These are phyloP conservation scores for Gentiana dahurica DNA, from an alignment of 257 asterid genomes.

Conservation along the genomic window DNA sequence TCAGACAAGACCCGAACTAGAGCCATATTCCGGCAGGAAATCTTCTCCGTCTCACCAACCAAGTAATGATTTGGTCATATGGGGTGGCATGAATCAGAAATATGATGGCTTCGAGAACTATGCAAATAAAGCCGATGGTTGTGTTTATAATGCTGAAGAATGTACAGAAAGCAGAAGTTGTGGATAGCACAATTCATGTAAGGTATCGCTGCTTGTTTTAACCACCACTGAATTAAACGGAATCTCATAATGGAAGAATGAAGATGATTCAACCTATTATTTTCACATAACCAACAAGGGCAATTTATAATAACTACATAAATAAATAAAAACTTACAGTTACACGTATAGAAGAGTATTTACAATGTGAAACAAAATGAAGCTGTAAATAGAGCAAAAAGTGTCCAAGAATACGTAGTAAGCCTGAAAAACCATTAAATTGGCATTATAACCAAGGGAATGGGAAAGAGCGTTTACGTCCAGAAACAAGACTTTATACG, in stretches of 20 bases:
- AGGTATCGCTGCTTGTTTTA: too few species aligned
- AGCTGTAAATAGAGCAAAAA: slow-evolving; percentile 48
- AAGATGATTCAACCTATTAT: too few species aligned
- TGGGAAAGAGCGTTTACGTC: neutral
- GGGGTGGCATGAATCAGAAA: slow-evolving; percentile 75
- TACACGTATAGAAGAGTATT: too few species aligned
- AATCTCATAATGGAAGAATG: too few species aligned
- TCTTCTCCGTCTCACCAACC: slow-evolving; percentile 64
- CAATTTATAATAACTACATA: too few species aligned
- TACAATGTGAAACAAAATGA: slow-evolving; percentile 19
- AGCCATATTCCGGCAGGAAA: slow-evolving; percentile 88
- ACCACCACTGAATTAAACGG: too few species aligned
- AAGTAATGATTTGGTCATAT: slow-evolving; percentile 48
- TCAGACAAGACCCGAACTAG: slow-evolving; percentile 34
- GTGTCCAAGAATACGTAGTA: slow-evolving; percentile 42
- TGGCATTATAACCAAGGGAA: slow-evolving; percentile 14
- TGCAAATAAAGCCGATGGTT: slow-evolving; percentile 44
- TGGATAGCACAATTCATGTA: slow-evolving; percentile 42
- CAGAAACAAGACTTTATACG: slow-evolving; percentile 7
- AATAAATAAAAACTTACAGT: too few species aligned
- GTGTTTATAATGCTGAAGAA: slow-evolving; percentile 81
- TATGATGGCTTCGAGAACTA: slow-evolving; percentile 38
- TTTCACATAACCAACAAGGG: too few species aligned
- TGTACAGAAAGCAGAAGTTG: slow-evolving; percentile 80
- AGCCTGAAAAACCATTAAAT: slow-evolving; percentile 45